Evolutionary conservation across 2,329 filamentous ascomycete genomes (phyloP).

Genomic region (Trichoderma aggressivum): DNA sequence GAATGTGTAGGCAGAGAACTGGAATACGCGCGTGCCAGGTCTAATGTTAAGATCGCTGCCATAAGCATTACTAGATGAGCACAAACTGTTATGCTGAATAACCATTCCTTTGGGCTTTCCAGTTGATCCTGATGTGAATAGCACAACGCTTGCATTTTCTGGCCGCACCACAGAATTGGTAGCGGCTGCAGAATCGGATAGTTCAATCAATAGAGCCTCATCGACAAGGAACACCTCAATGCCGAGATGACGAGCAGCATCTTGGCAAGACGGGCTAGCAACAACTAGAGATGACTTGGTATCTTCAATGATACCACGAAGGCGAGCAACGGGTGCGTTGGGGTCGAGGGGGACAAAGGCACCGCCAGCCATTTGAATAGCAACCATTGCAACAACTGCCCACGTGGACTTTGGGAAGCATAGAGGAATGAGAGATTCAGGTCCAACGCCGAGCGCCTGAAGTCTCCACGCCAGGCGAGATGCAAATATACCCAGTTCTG

Average conservation of each 20-base stretch:
- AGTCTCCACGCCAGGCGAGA: slow-evolving; percentile 16
- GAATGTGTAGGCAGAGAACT: slow-evolving; percentile 24
- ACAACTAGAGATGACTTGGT: slow-evolving; percentile 4
- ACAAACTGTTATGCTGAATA: slow-evolving; percentile 17
- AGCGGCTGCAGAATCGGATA: slow-evolving; percentile 1
- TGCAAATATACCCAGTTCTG: slow-evolving; percentile 1
- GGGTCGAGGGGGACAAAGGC: slow-evolving; percentile 24
- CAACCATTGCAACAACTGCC: slow-evolving; percentile 22
- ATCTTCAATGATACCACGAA: slow-evolving; percentile 12
- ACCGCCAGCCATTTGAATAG: slow-evolving; percentile 22
- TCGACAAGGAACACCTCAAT: slow-evolving; percentile 15
- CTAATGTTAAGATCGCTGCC: slow-evolving; percentile 12
- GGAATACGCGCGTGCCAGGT: slow-evolving; percentile 18
- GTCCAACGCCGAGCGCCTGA: slow-evolving; percentile 11
- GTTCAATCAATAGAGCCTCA: not conserved
- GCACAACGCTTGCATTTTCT: slow-evolving; percentile 8
- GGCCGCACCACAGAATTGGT: slow-evolving; percentile 1
- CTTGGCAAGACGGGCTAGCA: slow-evolving; percentile 2
- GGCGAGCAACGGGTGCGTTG: slow-evolving; percentile 11
- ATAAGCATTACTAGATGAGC: slow-evolving; percentile 13
- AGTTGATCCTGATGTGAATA: slow-evolving; percentile 18
- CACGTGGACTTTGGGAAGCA: slow-evolving; percentile 23
- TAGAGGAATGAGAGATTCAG: slow-evolving; percentile 20
- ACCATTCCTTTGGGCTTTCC: slow-evolving; percentile 13
- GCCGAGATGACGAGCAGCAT: not conserved